Conservation (phyloP, 2,329 filamentous ascomycete genomes). For the Stagonosporopsis cucurbitacearum region DNA sequence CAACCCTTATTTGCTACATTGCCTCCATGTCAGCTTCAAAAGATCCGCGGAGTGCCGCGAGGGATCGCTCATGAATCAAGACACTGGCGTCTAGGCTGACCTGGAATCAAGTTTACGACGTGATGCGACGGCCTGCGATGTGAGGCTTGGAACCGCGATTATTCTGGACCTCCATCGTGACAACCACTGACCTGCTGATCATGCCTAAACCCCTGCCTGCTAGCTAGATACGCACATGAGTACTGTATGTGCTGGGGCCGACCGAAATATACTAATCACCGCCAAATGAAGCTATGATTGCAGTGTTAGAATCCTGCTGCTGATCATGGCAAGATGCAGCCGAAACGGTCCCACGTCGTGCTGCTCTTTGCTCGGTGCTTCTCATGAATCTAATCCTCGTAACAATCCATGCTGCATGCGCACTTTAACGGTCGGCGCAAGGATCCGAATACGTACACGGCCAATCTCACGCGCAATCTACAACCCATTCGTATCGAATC, state of each 20-base stretch:
- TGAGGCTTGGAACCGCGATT: conserved; percentile 11
- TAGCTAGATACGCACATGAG: background rate
- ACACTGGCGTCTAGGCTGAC: background rate
- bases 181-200: background rate
- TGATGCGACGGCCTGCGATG: background rate
- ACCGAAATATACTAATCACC: background rate
- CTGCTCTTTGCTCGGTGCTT: background rate
- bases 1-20: background rate
- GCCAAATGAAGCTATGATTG: background rate
- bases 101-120: background rate
- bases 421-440: background rate
- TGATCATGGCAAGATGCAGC: too few relatives aligned
- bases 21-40: background rate
- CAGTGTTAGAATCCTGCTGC: background rate
- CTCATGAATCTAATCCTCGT: background rate
- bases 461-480: background rate
- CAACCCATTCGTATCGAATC: background rate
- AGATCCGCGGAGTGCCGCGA: conserved; percentile 1
- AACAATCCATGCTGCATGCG: background rate
- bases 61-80: background rate
- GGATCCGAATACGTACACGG: background rate
- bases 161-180: background rate
- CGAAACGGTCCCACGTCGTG: too few relatives aligned
- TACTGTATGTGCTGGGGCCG: background rate
- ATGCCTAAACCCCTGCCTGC: background rate